Conservation (phyloP, 2,329 filamentous ascomycete genomes). For the Monosporascus sp. region DNA sequence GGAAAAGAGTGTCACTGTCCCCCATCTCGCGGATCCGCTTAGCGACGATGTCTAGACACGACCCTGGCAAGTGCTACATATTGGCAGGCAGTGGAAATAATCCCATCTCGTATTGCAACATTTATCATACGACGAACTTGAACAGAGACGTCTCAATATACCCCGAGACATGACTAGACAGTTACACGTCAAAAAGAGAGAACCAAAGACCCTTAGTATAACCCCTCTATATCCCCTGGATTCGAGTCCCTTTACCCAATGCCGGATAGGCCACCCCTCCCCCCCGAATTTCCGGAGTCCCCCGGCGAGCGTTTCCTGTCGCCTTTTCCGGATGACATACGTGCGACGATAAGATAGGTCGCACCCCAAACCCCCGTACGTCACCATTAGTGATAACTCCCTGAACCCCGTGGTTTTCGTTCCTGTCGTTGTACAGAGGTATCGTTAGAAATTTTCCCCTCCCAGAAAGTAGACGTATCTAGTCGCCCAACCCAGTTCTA, state of each 20-base stretch:
- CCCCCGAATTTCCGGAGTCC: too few relatives aligned
- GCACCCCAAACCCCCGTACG: too few relatives aligned
- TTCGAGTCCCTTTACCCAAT: background rate
- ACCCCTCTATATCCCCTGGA: background rate
- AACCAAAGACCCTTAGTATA: background rate
- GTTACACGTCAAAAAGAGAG: background rate
- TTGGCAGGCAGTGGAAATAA: too few relatives aligned
- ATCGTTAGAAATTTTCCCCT: constrained; percentile 8
- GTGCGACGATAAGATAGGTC: background rate
- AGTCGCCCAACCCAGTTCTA: constrained; percentile 20
- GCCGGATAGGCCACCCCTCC: background rate
- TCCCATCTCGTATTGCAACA: too few relatives aligned
- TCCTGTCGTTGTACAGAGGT: constrained; percentile 10
- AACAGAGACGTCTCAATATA: too few relatives aligned
- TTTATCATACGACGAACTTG: too few relatives aligned
- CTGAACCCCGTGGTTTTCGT: constrained; percentile 8
- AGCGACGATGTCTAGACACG: too few relatives aligned
- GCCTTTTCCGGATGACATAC: background rate
- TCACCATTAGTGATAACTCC: constrained; percentile 1
- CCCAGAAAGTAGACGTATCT: background rate
- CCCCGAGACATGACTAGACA: background rate
- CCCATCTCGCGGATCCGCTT: too few relatives aligned
- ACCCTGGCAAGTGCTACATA: too few relatives aligned
- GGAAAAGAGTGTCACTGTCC: too few relatives aligned
- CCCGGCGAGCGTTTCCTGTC: background rate